Evolutionary conservation across 1,284 basidiomycete genomes (phyloP), one percentile per base, ranked within the genome.

Genomic region (Sanghuangporus weigelae): DNA sequence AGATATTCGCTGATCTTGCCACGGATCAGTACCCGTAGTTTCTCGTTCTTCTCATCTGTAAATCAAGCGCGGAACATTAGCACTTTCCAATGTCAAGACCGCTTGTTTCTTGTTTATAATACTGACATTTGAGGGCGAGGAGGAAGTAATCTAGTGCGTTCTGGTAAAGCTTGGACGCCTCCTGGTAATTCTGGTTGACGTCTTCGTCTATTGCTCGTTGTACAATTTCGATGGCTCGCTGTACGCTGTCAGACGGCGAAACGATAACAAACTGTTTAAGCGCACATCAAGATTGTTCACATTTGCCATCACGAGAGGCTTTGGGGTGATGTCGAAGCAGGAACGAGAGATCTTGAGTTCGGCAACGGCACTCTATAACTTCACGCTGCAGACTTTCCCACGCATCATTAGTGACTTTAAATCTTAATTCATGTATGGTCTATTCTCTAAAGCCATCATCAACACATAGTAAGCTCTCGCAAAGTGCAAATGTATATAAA

Each of bases 101-200:
- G 8, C 8, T 0, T 1, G 19, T 38, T 11, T 16, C 12, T 14
- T 35, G 6, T 10, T 23, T 11, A 10, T 21, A 5, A 48, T 46
- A 77, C 83, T 67, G 67, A 90, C 87, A 92, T 75, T 90, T 92
- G 76, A 89, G 82, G 5, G 85, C 85, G 77, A 98, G 90, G 91
- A 98, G 95, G 76, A 99, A 99, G 77, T 97, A 99, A 74, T 99
- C 96, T 64, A 99, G 84, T 3, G 94, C 85, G 81, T 98, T 97
- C 79, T 93, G 91, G 76, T 95, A 95, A 69, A 89, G 87, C 79
- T 93, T 96, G 84, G 94, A 96, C 19, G 96, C 95, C 73, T 96
- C 95, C 51, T 85, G 79, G 77, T 98, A 99, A 77, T 98, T 94
- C 76, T 93, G 90, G 75, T 95, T 95, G 69, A 85, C 84, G 79